Base-by-base conservation (phyloP, 164 flowering plant genomes). In the Sextonia rubra region DNA sequence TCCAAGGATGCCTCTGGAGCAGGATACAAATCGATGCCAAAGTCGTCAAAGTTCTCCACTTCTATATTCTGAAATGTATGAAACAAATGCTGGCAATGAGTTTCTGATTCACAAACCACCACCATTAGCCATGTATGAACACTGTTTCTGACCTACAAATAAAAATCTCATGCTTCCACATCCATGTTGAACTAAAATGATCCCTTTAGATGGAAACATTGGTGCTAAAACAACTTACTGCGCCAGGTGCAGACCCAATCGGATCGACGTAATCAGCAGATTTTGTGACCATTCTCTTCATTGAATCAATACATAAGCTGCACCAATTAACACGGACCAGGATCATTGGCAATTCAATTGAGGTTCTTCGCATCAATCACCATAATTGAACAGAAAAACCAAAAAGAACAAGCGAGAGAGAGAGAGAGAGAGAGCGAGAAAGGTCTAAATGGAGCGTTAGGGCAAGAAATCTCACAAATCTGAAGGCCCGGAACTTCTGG, bases 21-120 rank as follows among this genome's bases (percentile, higher is more conserved):
- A 64, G 88, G 83, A 78, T 76, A 87, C 71, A 83, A 75, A 68
- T 87, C 91, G 66, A 72, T 71, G 44, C 95, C 92, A 65, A 90
- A 86, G 79, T 88, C 91, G 81, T 88, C 89, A 76, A 86, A 88
- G 68, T 85, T 78, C 8, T 81, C 83, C 44, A 73, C 29, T 44
- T 80, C 85, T 24, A 60, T 75, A 74, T 75, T 78, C 92, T 90
- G 85, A 64, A 83, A 74, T 65, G 47, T 49, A 55, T 12, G 5
- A 66, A 70, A 71, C 26, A 49, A 72, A 64, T 47, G 37, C 61
- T 65, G 60, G 61, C 22, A 60, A 22, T 70, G 72, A 26, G 14
- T 14, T 64, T 64, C n/a, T 15, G 14, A 52, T 20, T 52, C 7
- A 52, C 58, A 52, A 52, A 5, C 58, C 58, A 52, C 17, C 3